These are phyloP conservation scores for Umbilicus rupestris DNA, from an alignment of 164 flowering plant genomes.

Conservation along the genomic window DNA sequence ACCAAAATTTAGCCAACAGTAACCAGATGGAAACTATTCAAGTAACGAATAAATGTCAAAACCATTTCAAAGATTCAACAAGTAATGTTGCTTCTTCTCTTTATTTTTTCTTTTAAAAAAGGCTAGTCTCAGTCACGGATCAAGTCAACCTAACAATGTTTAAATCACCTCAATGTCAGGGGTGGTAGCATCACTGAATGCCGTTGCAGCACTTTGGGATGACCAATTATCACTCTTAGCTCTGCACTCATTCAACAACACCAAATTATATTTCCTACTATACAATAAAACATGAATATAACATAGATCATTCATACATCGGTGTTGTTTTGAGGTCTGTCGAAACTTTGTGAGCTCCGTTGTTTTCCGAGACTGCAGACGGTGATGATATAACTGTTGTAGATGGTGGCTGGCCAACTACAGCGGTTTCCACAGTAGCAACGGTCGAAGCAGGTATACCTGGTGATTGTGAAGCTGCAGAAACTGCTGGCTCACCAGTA, in stretches of 20 bases:
- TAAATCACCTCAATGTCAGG: constrained; percentile 68
- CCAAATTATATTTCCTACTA: not conserved
- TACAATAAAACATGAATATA: not conserved
- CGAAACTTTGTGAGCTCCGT: not conserved
- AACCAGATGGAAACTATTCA: no score
- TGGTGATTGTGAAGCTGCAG: constrained; percentile 16
- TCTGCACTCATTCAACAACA: constrained; percentile 18
- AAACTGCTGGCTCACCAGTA: constrained; percentile 10
- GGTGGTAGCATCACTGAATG: constrained; percentile 41
- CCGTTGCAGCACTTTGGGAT: constrained; percentile 29
- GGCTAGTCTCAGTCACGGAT: no score
- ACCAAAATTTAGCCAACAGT: no score
- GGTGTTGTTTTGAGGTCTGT: not conserved
- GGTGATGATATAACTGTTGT: constrained; percentile 17
- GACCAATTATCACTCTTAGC: constrained; percentile 20
- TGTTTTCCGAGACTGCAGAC: constrained; percentile 10
- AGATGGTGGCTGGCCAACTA: constrained; percentile 11
- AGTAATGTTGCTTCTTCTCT: no score
- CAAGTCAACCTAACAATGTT: not conserved
- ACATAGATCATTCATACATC: not conserved
- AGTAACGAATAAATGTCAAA: no score
- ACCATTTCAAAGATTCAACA: no score
- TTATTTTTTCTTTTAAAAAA: no score
- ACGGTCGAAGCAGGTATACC: constrained; percentile 25
- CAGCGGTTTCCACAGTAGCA: constrained; percentile 13